Percentiles rank a stretch among this genome's conserved stretches.
phyloP scores from a whole-genome alignment of 2,329 filamentous ascomycete species.

The Trichoderma harzianum region DNA sequence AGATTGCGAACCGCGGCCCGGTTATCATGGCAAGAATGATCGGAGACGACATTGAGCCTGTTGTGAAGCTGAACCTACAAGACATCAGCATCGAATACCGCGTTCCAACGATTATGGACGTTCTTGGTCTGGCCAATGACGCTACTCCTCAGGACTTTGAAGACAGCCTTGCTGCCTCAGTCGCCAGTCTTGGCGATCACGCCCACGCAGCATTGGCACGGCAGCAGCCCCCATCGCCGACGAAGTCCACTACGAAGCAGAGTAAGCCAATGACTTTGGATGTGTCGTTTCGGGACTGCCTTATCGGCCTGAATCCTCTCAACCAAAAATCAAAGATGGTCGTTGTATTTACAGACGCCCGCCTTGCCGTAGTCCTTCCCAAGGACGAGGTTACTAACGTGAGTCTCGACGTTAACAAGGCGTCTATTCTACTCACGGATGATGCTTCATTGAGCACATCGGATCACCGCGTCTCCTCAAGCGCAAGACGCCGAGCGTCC shows the following conservation, averaged over 20 bases:
- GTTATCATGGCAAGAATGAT: conserved; percentile 88
- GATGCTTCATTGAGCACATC: conserved; percentile 47
- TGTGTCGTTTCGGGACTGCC: conserved; percentile 74
- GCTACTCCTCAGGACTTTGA: conserved; percentile 71
- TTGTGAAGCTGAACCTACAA: conserved; percentile 81
- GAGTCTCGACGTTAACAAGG: conserved; percentile 69
- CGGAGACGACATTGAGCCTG: conserved; percentile 89
- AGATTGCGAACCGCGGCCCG: conserved; percentile 29
- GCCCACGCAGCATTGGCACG: conserved; percentile 47
- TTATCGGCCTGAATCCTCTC: conserved; percentile 80
- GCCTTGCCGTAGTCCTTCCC: conserved; percentile 64
- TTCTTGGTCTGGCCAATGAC: conserved; percentile 67
- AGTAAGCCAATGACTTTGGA: conserved; percentile 64
- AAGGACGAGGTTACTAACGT: conserved; percentile 62
- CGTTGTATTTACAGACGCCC: conserved; percentile 74
- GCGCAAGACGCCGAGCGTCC: conserved; percentile 27
- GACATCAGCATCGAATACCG: conserved; percentile 86
- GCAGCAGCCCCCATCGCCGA: conserved; percentile 17
- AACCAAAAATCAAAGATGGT: conserved; percentile 71
- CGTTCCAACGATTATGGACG: conserved; percentile 75
- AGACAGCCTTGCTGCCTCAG: conserved; percentile 70
- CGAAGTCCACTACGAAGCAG: conserved; percentile 28
- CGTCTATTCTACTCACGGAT: conserved; percentile 79
- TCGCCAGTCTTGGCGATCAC: conserved; percentile 70
- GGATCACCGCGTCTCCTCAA: conserved; percentile 19